Conservation (phyloP, 177 flowering plant genomes). For the Vitis hybrid region DNA sequence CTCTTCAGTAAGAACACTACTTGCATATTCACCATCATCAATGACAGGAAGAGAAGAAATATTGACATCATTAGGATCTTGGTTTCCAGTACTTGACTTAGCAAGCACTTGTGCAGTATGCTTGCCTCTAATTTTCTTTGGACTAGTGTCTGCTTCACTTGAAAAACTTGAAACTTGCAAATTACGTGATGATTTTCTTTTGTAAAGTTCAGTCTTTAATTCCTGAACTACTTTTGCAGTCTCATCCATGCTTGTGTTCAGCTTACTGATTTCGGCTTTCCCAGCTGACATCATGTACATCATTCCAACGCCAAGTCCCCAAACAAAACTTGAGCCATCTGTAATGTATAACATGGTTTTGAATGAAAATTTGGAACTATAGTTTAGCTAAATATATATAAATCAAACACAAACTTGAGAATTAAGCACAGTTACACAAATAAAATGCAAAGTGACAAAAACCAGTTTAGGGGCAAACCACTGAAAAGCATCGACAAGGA, state of each 20-base stretch:
- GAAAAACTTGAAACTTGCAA: conserved; percentile 19
- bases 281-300: conserved; percentile 80
- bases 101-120: conserved; percentile 6
- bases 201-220: conserved; percentile 51
- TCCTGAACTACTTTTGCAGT: conserved; percentile 56
- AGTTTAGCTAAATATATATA: not conserved
- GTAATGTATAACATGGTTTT: conserved; percentile 8
- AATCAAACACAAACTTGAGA: not conserved
- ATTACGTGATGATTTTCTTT: conserved; percentile 40
- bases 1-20: conserved; percentile 69
- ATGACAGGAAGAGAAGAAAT: conserved; percentile 6
- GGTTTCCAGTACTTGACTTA: conserved; percentile 3
- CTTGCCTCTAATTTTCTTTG: conserved; percentile 16
- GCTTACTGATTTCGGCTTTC: conserved; percentile 59
- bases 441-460: too few species aligned
- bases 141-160: conserved; percentile 1
- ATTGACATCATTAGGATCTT: conserved; percentile 14
- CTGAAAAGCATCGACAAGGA: too few species aligned
- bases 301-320: conserved; percentile 70
- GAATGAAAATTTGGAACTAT: not conserved
- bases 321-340: conserved; percentile 50
- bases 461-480: too few species aligned
- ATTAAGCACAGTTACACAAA: not conserved
- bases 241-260: conserved; percentile 55
- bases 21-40: conserved; percentile 49